These are phyloP conservation scores for Penicillium brevicompactum DNA, from an alignment of 2,329 filamentous ascomycete genomes.

Conservation along the genomic window DNA sequence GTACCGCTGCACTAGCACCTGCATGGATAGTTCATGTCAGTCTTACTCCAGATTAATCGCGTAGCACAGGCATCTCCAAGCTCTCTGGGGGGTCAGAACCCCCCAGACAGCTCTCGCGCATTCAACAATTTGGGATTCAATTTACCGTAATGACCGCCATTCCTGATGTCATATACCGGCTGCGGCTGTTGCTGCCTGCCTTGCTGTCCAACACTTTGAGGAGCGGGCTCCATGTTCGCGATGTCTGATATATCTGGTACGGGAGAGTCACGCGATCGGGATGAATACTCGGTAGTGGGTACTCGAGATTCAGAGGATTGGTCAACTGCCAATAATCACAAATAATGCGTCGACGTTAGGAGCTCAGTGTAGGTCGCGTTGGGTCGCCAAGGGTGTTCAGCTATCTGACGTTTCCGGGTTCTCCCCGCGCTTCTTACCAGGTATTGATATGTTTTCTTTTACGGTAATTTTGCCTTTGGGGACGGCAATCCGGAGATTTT, in stretches of 20 bases:
- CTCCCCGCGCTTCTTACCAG: constrained; percentile 10
- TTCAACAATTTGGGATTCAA: constrained; percentile 3
- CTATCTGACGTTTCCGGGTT: constrained; percentile 25
- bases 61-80: background rate
- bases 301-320: background rate
- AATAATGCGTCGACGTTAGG: background rate
- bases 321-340: background rate
- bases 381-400: constrained; percentile 21
- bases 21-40: constrained; percentile 16
- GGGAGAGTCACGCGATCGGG: constrained; percentile 7
- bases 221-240: constrained; percentile 57
- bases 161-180: constrained; percentile 71
- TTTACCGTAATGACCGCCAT: constrained; percentile 78
- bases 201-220: constrained; percentile 59
- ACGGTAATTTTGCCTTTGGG: background rate
- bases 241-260: background rate
- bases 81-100: background rate
- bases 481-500: too few species aligned
- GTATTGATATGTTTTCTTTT: background rate
- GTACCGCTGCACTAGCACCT: constrained; percentile 71
- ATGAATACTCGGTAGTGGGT: background rate
- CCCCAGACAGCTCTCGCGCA: background rate
- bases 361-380: constrained; percentile 5
- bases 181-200: constrained; percentile 63
- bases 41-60: background rate